Conservation (phyloP, 2,329 filamentous ascomycete genomes). For the Epicoccum sorghinum region DNA sequence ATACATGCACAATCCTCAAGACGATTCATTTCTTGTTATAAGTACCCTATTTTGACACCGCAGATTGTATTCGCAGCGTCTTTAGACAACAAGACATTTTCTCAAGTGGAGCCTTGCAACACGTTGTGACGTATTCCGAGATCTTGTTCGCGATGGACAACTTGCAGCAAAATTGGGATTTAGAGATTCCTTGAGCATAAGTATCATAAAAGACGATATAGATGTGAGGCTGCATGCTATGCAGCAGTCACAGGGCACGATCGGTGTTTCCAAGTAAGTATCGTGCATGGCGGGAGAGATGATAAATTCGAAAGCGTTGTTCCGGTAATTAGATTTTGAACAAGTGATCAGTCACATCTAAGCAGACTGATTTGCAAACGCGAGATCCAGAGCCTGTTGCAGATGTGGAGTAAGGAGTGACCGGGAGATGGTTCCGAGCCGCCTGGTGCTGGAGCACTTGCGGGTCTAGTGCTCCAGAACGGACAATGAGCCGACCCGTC, state of each 20-base stretch:
- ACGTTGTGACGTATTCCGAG: conserved; percentile 10
- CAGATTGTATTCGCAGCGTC: no score
- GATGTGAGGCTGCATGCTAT: conserved; percentile 16
- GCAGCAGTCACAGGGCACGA: conserved; percentile 2
- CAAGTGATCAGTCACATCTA: no score
- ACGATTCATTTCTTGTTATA: conserved; percentile 55
- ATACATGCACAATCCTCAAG: conserved; percentile 63
- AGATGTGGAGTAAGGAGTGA: not conserved
- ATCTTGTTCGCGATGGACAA: conserved; percentile 49
- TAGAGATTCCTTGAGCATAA: conserved; percentile 48
- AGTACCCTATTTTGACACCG: not conserved
- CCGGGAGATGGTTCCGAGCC: not conserved
- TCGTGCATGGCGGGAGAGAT: conserved; percentile 23
- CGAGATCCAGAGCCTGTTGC: not conserved
- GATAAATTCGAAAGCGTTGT: not conserved
- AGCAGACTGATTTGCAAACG: not conserved
- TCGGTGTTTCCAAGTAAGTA: conserved; percentile 20
- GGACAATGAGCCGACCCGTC: conserved; percentile 8
- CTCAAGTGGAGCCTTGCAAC: no score
- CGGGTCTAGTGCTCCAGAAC: not conserved
- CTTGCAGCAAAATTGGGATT: conserved; percentile 54
- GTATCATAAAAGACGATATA: conserved; percentile 8
- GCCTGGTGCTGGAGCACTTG: not conserved
- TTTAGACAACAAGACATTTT: no score
- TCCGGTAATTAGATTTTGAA: not conserved